phyloP scores from a whole-genome alignment of 495 filamentous ascomycete genomes.

The Tirmania nivea region DNA sequence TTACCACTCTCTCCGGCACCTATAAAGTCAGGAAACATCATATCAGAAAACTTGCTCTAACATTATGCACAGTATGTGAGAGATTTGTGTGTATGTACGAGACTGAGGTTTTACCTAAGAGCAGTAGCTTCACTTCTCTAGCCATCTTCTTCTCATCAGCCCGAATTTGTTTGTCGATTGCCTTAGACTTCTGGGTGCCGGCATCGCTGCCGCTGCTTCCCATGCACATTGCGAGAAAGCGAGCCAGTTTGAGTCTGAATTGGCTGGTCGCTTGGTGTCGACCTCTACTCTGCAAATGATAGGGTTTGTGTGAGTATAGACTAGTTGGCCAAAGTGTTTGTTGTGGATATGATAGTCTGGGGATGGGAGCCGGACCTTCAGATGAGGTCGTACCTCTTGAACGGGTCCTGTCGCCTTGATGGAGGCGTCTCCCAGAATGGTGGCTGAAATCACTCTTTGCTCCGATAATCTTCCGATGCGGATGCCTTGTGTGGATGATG shows the following conservation, averaged over 20 bases:
- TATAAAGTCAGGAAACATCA: slow-evolving; percentile 20
- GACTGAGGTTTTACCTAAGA: slow-evolving; percentile 41
- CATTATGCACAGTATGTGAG: background rate
- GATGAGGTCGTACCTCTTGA: background rate
- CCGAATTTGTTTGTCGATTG: slow-evolving; percentile 57
- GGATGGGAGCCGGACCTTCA: background rate
- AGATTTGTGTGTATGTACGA: background rate
- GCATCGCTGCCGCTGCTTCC: slow-evolving; percentile 29
- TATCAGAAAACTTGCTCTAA: background rate
- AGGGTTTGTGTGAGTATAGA: background rate
- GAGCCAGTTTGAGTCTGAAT: slow-evolving; percentile 8
- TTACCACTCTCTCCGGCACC: slow-evolving; percentile 96
- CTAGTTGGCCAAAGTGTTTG: slow-evolving; percentile 10
- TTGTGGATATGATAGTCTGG: background rate
- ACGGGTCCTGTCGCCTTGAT: no score
- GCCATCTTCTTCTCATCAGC: slow-evolving; percentile 62
- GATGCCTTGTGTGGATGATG: no score
- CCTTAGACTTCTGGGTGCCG: slow-evolving; percentile 28
- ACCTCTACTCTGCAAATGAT: slow-evolving; percentile 6
- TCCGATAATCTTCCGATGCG: no score
- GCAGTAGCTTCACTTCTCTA: slow-evolving; percentile 62
- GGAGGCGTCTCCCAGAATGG: no score
- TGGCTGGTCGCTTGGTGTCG: background rate
- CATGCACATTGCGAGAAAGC: slow-evolving; percentile 38
- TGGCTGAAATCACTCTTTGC: no score